phyloP scores from a whole-genome alignment of 352 stramenopile genomes.

The Ophiocytium majus region DNA sequence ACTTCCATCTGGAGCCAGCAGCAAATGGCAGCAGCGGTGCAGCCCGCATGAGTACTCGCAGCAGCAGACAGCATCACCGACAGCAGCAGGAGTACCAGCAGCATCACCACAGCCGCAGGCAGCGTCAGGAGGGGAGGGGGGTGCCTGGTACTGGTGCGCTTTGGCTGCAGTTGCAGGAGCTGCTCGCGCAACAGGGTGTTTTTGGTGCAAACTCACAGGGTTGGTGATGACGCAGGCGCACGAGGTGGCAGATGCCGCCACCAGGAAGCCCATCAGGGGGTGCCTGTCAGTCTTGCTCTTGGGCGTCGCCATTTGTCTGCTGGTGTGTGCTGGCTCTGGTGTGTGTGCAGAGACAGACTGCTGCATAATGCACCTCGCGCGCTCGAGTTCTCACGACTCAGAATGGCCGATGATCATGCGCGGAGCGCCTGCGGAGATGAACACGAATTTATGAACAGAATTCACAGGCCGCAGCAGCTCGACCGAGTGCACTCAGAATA shows the following conservation, averaged over 20 bases:
- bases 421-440: no score
- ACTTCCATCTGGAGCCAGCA: constrained; percentile 47
- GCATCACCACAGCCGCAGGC: not conserved
- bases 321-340: no score
- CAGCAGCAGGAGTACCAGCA: not conserved
- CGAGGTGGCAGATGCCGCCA: constrained; percentile 35
- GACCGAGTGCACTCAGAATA: no score
- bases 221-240: constrained; percentile 51
- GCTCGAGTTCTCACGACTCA: no score
- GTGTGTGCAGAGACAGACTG: no score
- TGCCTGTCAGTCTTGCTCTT: constrained; percentile 28
- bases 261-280: constrained; percentile 29
- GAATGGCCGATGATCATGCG: no score
- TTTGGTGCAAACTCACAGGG: constrained; percentile 26
- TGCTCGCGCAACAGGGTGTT: not conserved
- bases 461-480: no score
- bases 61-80: not conserved
- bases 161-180: not conserved
- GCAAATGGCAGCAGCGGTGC: not conserved
- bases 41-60: not conserved
- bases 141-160: no score
- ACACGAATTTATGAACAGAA: no score
- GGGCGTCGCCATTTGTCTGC: no score
- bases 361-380: no score
- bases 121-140: not conserved